These are phyloP conservation scores for Eucommia ulmoides DNA, from an alignment of 257 asterid species.

Conservation along the genomic window DNA sequence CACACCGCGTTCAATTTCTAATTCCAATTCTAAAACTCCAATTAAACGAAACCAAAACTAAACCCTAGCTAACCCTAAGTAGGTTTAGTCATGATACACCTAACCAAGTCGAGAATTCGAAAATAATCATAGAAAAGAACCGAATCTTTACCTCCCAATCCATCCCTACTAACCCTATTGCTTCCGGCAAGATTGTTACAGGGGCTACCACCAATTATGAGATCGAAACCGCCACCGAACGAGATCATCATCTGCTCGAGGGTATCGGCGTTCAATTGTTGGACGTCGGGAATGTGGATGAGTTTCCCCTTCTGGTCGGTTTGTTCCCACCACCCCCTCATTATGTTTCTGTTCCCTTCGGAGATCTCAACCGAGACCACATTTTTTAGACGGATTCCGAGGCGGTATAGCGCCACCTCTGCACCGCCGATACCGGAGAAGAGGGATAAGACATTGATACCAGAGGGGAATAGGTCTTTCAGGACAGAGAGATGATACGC, in stretches of 20 bases:
- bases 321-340: conserved; percentile 91
- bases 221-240: conserved; percentile 34
- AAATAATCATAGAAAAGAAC: conserved; percentile 49
- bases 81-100: conserved; percentile 19
- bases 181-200: conserved; percentile 1
- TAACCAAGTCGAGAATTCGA: conserved; percentile 40
- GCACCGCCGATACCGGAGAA: conserved; percentile 97
- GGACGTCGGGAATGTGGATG: conserved; percentile 48
- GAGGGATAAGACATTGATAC: conserved; percentile 59
- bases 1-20: too few species aligned
- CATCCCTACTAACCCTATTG: background rate
- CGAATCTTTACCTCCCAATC: conserved; percentile 34
- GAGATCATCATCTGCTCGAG: conserved; percentile 21
- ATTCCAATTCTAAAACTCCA: too few species aligned
- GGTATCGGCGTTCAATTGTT: conserved; percentile 19
- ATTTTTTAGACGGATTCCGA: conserved; percentile 46
- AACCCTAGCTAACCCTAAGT: too few species aligned
- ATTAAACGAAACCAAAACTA: too few species aligned
- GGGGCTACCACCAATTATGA: conserved; percentile 14
- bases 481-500: conserved; percentile 78
- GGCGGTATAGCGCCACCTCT: conserved; percentile 84
- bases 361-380: conserved; percentile 70
- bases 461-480: conserved; percentile 51
- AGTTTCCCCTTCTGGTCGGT: conserved; percentile 53
- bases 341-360: conserved; percentile 52